phyloP scores from a whole-genome alignment of 768 basidiomycete genomes.

The Phaeotremella skinneri region DNA sequence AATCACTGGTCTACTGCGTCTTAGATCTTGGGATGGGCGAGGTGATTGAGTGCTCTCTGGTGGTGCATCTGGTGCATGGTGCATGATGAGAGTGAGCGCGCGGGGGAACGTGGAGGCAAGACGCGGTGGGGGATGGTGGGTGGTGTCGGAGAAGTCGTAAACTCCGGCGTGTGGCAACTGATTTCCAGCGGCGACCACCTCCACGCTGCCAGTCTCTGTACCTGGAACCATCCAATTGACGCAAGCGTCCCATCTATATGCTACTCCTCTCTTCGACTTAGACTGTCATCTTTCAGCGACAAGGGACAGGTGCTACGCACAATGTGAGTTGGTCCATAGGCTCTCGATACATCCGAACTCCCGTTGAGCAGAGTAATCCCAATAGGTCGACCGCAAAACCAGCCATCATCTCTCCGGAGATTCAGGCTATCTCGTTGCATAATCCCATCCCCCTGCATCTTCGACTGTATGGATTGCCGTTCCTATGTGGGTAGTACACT shows the following conservation, averaged over 20 bases:
- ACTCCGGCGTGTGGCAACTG: background rate
- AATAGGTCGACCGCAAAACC: slow-evolving; percentile 16
- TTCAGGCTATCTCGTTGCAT: slow-evolving; percentile 51
- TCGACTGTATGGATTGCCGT: slow-evolving; percentile 52
- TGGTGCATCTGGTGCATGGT: no score
- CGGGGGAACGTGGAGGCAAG: background rate
- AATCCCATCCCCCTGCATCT: slow-evolving; percentile 49
- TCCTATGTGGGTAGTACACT: slow-evolving; percentile 43
- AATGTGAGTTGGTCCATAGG: background rate
- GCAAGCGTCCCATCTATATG: background rate
- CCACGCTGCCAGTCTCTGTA: background rate
- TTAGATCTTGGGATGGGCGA: no score
- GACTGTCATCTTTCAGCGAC: no score
- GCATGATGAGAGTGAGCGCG: no score
- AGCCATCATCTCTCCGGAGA: slow-evolving; percentile 50
- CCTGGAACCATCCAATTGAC: no score
- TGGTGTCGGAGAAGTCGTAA: background rate
- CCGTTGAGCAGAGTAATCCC: background rate
- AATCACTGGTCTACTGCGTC: no score
- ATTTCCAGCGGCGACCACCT: background rate
- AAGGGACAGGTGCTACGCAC: background rate
- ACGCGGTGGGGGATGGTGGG: background rate
- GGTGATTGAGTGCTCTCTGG: no score
- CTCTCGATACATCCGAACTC: no score
- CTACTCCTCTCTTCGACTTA: no score